Evolutionary conservation across 2,329 filamentous ascomycete species (phyloP), one percentile per base, ranked within the genome.

Genomic region (Aureobasidium melanogenum): DNA sequence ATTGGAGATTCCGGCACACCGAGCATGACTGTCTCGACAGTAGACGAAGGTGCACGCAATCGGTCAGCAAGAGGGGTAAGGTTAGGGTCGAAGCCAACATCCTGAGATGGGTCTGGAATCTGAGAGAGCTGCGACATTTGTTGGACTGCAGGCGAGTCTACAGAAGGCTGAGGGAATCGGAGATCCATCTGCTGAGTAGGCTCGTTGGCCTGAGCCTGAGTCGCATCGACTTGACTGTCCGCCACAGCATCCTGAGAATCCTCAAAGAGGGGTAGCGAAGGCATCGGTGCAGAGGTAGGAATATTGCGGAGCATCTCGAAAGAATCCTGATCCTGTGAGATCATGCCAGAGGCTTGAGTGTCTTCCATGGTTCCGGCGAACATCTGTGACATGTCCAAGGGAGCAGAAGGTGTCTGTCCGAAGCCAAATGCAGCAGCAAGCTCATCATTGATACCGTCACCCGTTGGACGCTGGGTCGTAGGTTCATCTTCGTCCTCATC

Each of bases 331-430:
- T 80, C 74, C 52, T 58, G 68, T 52, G 64, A 24, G 26, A 43
- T 8, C 7, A 24, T 24, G 10, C n/a, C 52, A 22, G 63, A 69
- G 17, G 67, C 70, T 17, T 73, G 71, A 78, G 68, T 65, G 8
- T 68, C 73, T 2, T 89, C 91, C 84, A 97, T 88, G 0, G 91
- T 96, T 14, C 90, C 90, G 5, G 88, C 89, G 70, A 96, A 97
- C 64, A 94, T 93, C 68, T 96, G 92, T 0, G 91, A 95, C 47
- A 96, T 80, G 10, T 90, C 88, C 44, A 96, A 72, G 6, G 78
- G 74, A 56, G 75, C 68, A 43, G 72, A 70, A 48, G 66, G 63
- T 32, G 62, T 52, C 7, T 69, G 68, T 7, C 71, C 62, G 69
- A 78, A 71, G 66, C 76, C 69, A 63, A 76, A 76, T 7, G 72